Evolutionary conservation across 2,329 filamentous ascomycete species (phyloP).

Genomic region (Lasiodiplodia hormozganensis): DNA sequence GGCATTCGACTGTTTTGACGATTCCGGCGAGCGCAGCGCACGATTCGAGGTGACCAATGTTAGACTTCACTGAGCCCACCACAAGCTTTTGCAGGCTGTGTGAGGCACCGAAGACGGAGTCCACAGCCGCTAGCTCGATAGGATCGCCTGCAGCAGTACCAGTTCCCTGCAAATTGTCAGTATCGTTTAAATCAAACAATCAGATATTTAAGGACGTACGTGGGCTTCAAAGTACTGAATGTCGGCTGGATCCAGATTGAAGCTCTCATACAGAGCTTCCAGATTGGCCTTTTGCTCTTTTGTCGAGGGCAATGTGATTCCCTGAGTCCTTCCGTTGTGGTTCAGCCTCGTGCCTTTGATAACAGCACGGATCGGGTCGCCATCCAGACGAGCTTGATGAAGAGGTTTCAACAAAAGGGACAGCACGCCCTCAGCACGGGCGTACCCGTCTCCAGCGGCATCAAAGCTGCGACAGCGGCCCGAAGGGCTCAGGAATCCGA

Average conservation of each 20-base stretch:
- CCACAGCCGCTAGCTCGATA: conserved; percentile 36
- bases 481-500: conserved; percentile 39
- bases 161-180: conserved; percentile 35
- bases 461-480: conserved; percentile 51
- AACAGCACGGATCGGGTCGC: conserved; percentile 58
- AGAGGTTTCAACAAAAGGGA: conserved; percentile 65
- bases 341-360: conserved; percentile 52
- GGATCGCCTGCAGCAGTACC: conserved; percentile 47
- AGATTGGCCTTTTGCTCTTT: conserved; percentile 47
- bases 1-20: conserved; percentile 39
- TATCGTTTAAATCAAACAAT: no score
- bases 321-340: conserved; percentile 60
- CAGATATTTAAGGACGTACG: conserved; percentile 27
- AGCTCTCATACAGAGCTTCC: conserved; percentile 42
- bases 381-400: conserved; percentile 62
- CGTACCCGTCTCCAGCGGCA: conserved; percentile 66
- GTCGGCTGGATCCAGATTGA: conserved; percentile 41
- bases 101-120: conserved; percentile 54
- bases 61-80: conserved; percentile 37
- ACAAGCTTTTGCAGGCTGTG: conserved; percentile 50
- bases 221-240: conserved; percentile 49
- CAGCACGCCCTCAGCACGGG: conserved; percentile 67
- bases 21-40: conserved; percentile 38
- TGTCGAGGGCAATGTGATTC: conserved; percentile 49
- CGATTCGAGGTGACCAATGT: conserved; percentile 42